A percentile compares a stretch with the other conserved stretches of the same genome.
Conservation (phyloP, 1,284 basidiomycete species). For the Anthracocystis panici-leucophaei region DNA sequence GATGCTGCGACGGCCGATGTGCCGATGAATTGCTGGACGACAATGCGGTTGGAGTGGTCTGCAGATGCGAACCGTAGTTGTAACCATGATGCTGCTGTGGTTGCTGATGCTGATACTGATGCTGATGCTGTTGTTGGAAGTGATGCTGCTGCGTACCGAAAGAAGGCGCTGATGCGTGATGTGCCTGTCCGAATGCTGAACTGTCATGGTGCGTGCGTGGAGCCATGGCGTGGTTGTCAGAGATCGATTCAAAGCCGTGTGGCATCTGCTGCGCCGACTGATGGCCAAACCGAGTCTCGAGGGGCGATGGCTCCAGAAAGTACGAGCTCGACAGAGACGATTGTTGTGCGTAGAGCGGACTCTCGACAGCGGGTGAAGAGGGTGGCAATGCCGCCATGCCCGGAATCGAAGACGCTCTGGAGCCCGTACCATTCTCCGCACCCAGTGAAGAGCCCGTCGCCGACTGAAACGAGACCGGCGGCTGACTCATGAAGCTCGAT, state of each 20-base stretch:
- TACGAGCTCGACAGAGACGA: conserved; percentile 49
- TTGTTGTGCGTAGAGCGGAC: conserved; percentile 48
- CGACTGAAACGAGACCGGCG: conserved; percentile 39
- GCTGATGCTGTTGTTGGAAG: conserved; percentile 10
- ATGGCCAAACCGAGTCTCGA: conserved; percentile 13
- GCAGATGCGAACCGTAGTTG: conserved; percentile 14
- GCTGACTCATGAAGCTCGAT: conserved; percentile 28
- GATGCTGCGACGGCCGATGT: not conserved
- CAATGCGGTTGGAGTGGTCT: not conserved
- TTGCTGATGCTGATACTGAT: conserved; percentile 22
- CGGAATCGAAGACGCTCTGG: conserved; percentile 4
- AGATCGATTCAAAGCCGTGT: not conserved
- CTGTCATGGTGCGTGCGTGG: conserved; percentile 11
- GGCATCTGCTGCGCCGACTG: not conserved
- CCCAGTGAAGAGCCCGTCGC: not conserved
- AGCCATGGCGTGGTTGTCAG: not conserved
- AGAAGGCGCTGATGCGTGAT: not conserved
- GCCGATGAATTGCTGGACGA: not conserved
- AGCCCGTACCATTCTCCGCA: not conserved
- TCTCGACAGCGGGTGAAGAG: conserved; percentile 20
- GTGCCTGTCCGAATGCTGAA: not conserved
- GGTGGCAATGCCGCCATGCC: conserved; percentile 29
- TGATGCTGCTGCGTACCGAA: conserved; percentile 1
- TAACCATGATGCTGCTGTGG: conserved; percentile 20
- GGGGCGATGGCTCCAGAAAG: conserved; percentile 35